Conservation (phyloP, 202 grass and related monocot genomes). For the Digitaria exilis region DNA sequence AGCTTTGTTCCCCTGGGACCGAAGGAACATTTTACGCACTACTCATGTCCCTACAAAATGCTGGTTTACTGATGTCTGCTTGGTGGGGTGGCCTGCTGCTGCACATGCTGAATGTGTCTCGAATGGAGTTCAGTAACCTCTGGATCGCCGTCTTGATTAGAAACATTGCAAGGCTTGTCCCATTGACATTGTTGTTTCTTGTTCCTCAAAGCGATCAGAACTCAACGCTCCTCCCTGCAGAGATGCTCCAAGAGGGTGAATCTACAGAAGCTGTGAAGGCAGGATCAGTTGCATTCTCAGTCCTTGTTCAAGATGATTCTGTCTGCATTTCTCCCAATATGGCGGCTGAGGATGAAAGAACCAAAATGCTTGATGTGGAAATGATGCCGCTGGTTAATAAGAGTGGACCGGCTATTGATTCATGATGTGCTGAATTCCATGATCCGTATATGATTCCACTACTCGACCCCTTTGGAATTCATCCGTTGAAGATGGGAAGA, state of each 20-base stretch:
- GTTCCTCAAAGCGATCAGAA: slow-evolving; percentile 61
- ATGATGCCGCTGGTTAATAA: slow-evolving; percentile 41
- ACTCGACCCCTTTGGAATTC: neutral
- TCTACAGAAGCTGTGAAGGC: slow-evolving; percentile 32
- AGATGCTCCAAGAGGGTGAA: slow-evolving; percentile 37
- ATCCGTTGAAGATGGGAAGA: neutral
- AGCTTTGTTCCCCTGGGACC: slow-evolving; percentile 59
- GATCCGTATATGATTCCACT: neutral
- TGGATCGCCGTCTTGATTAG: slow-evolving; percentile 66
- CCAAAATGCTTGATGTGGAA: slow-evolving; percentile 36
- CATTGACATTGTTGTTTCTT: slow-evolving; percentile 65
- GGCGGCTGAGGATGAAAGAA: neutral
- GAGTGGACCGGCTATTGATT: slow-evolving; percentile 3
- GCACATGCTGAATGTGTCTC: slow-evolving; percentile 57
- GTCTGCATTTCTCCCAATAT: neutral
- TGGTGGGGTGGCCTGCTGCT: slow-evolving; percentile 72
- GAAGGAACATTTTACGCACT: slow-evolving; percentile 77
- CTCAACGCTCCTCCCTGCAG: slow-evolving; percentile 47
- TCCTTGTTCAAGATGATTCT: slow-evolving; percentile 28
- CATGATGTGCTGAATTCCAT: neutral
- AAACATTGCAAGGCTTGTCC: slow-evolving; percentile 59
- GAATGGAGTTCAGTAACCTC: slow-evolving; percentile 60
- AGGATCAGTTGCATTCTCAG: slow-evolving; percentile 30
- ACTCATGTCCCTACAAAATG: slow-evolving; percentile 78
- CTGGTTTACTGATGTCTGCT: slow-evolving; percentile 55